Evolutionary conservation across 495 filamentous ascomycete genomes (phyloP).

Genomic region (Elaphomyces granulatus): DNA sequence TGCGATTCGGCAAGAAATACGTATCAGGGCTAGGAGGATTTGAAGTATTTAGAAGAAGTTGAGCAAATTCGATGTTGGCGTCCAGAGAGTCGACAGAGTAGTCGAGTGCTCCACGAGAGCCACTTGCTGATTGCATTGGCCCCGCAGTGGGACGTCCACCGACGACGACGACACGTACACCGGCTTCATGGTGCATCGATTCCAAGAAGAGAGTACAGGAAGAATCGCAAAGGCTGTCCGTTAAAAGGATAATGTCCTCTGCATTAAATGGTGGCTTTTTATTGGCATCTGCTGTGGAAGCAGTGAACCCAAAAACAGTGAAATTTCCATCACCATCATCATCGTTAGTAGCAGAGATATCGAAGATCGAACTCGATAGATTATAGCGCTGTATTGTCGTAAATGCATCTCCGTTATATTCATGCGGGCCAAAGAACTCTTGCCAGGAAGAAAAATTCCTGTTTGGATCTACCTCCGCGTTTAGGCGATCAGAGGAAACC

Average conservation of each 20-base stretch:
- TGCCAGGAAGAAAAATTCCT: conserved; percentile 35
- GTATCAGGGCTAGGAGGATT: background rate
- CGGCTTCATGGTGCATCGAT: conserved; percentile 35
- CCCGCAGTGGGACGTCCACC: conserved; percentile 31
- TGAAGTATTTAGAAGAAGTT: background rate
- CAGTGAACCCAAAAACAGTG: background rate
- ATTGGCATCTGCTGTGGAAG: background rate
- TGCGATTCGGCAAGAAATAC: background rate
- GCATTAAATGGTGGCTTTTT: conserved; percentile 20
- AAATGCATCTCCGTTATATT: conserved; percentile 28
- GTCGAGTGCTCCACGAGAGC: conserved; percentile 18
- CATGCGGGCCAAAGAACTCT: conserved; percentile 30
- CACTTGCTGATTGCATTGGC: conserved; percentile 29
- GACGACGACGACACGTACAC: conserved; percentile 33
- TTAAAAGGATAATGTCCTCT: conserved; percentile 32
- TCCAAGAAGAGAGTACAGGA: conserved; percentile 39
- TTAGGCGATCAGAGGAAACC: conserved; percentile 26
- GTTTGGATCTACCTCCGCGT: conserved; percentile 23
- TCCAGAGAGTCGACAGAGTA: background rate
- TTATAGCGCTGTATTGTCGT: conserved; percentile 30
- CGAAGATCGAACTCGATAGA: conserved; percentile 25
- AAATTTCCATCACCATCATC: background rate
- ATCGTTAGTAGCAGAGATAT: conserved; percentile 3
- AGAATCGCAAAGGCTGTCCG: conserved; percentile 36
- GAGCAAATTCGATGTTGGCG: background rate